Percentiles rank a stretch among this genome's conserved stretches.
Evolutionary conservation across 495 filamentous ascomycete genomes (phyloP).

Genomic region (Podospora comata): DNA sequence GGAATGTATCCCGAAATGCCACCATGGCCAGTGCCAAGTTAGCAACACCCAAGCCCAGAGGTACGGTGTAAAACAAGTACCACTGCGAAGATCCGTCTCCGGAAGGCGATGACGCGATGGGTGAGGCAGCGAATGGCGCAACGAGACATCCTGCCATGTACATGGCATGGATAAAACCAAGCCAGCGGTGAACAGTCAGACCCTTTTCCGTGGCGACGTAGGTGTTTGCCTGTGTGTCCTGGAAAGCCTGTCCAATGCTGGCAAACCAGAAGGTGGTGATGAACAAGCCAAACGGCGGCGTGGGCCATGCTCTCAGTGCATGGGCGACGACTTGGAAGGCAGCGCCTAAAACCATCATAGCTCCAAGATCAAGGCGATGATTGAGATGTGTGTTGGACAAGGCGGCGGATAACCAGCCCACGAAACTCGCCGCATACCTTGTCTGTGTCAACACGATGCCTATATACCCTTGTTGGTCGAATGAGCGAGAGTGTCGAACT

Average conservation of each 20-base stretch:
- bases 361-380: conserved; percentile 43
- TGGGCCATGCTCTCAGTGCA: conserved; percentile 44
- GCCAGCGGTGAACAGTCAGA: conserved; percentile 51
- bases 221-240: conserved; percentile 54
- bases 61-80: conserved; percentile 46
- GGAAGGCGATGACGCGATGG: conserved; percentile 37
- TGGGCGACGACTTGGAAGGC: conserved; percentile 47
- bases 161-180: conserved; percentile 55
- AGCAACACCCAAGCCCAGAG: conserved; percentile 39
- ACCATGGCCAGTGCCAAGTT: conserved; percentile 39
- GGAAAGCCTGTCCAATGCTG: conserved; percentile 50
- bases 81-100: conserved; percentile 28
- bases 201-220: conserved; percentile 42
- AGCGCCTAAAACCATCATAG: conserved; percentile 49
- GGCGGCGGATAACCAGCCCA: conserved; percentile 49
- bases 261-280: conserved; percentile 47
- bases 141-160: conserved; percentile 53
- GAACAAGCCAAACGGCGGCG: conserved; percentile 48
- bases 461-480: background rate
- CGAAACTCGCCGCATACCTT: background rate
- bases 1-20: conserved; percentile 37
- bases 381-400: conserved; percentile 47
- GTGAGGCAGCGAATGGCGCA: conserved; percentile 49
- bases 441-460: background rate
- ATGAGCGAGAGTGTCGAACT: conserved; percentile 11